A percentile compares a stretch with the other conserved stretches of the same genome.
These are phyloP conservation scores for Nitzschia sp. DNA, from an alignment of 108 stramenopile genomes.

Conservation along the genomic window DNA sequence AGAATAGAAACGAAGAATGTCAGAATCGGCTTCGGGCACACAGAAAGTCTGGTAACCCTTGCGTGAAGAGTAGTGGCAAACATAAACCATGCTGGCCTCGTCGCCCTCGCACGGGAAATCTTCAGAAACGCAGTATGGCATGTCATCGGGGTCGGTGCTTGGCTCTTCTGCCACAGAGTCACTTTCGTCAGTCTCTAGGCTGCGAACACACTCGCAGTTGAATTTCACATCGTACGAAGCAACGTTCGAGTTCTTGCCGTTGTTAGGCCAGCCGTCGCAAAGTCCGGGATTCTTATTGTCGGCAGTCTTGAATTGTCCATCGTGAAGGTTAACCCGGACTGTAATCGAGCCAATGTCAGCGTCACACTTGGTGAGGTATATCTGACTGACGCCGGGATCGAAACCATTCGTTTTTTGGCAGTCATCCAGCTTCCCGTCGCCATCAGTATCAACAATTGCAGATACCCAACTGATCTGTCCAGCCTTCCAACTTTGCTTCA, in stretches of 20 bases:
- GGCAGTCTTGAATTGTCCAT: not conserved
- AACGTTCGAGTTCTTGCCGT: slow-evolving; percentile 1
- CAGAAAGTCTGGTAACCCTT: slow-evolving; percentile 52
- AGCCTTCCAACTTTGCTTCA: not conserved
- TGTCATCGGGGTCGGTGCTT: slow-evolving; percentile 20
- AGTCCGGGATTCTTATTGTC: not conserved
- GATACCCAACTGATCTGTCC: not conserved
- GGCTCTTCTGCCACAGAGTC: slow-evolving; percentile 3
- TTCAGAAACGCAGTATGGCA: slow-evolving; percentile 33
- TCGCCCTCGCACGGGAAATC: slow-evolving; percentile 48
- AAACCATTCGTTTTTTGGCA: slow-evolving; percentile 8
- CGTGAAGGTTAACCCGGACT: not conserved
- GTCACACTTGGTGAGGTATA: not conserved
- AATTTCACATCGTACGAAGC: not conserved
- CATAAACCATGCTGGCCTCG: slow-evolving; percentile 42
- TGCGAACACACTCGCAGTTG: not conserved
- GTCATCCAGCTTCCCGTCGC: not conserved
- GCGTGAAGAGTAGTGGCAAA: slow-evolving; percentile 45
- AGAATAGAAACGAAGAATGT: slow-evolving; percentile 35
- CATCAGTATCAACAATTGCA: slow-evolving; percentile 3
- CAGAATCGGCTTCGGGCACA: slow-evolving; percentile 48
- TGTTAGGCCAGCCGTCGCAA: not conserved
- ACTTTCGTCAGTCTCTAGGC: not conserved
- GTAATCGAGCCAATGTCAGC: not conserved
- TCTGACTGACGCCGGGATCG: not conserved